phyloP scores from a whole-genome alignment of 768 basidiomycete species.

The Lactarius sp. region DNA sequence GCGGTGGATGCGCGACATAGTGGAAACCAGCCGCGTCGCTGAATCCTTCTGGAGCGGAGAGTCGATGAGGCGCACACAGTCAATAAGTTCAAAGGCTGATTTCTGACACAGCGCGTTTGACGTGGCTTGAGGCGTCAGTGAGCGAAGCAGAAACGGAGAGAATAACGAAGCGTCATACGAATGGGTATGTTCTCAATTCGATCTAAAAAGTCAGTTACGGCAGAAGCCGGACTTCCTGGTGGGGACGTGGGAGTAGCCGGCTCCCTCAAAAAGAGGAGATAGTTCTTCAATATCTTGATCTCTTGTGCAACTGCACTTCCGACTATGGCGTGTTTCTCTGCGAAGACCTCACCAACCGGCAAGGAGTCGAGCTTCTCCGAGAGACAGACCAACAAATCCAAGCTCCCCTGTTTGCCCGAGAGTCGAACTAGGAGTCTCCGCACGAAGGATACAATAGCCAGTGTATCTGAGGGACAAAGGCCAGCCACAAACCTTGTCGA shows the following conservation, averaged over 20 bases:
- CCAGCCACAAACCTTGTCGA: constrained; percentile 57
- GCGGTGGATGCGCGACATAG: constrained; percentile 40
- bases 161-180: constrained; percentile 38
- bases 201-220: constrained; percentile 42
- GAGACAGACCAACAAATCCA: constrained; percentile 36
- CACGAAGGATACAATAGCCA: constrained; percentile 59
- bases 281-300: constrained; percentile 37
- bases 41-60: constrained; percentile 35
- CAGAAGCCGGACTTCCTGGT: constrained; percentile 24
- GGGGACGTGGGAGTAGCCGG: constrained; percentile 5
- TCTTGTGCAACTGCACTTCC: constrained; percentile 42
- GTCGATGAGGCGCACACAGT: constrained; percentile 52
- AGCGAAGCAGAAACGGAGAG: background rate
- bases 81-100: constrained; percentile 54
- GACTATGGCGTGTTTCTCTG: constrained; percentile 29
- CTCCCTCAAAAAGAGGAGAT: constrained; percentile 34
- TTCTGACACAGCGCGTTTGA: constrained; percentile 33
- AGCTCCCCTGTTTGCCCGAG: constrained; percentile 47
- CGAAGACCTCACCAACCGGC: constrained; percentile 32
- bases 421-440: constrained; percentile 60
- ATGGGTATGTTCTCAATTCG: constrained; percentile 40
- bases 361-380: constrained; percentile 37
- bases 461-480: constrained; percentile 51
- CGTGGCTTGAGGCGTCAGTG: constrained; percentile 33
- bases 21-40: constrained; percentile 37